These are phyloP conservation scores for Mycena crocata DNA, from an alignment of 768 basidiomycete species.

Conservation along the genomic window DNA sequence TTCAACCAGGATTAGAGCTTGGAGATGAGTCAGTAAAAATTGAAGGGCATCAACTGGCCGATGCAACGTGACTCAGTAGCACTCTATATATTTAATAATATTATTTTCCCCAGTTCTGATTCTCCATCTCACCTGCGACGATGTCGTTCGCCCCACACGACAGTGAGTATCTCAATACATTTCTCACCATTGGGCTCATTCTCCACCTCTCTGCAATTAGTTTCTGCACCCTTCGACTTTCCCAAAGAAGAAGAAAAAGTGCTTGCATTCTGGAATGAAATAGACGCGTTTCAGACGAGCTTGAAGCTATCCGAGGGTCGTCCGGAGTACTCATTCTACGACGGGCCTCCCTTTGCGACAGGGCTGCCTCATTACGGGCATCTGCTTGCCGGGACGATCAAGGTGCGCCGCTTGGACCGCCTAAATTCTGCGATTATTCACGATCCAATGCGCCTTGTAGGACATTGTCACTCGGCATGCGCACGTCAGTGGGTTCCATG, in stretches of 20 bases:
- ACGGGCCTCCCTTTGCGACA: conserved; percentile 97
- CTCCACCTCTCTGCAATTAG: conserved; percentile 49
- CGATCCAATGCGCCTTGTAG: conserved; percentile 54
- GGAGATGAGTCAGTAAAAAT: not conserved
- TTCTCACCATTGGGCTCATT: conserved; percentile 28
- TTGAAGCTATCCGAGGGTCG: conserved; percentile 92
- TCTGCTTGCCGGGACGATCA: conserved; percentile 92
- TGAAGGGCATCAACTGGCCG: not conserved
- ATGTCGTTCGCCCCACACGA: conserved; percentile 83
- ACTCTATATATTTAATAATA: conserved; percentile 11
- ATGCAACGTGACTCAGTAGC: conserved; percentile 7
- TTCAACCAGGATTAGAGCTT: not conserved
- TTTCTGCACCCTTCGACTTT: conserved; percentile 84
- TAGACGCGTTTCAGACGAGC: conserved; percentile 97
- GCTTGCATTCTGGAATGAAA: conserved; percentile 91
- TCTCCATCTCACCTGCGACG: conserved; percentile 22
- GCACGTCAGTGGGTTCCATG: conserved; percentile 91
- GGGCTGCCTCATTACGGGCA: conserved; percentile 98
- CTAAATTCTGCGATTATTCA: conserved; percentile 18
- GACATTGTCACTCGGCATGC: conserved; percentile 98
- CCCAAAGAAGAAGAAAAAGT: conserved; percentile 92
- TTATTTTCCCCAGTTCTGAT: conserved; percentile 10
- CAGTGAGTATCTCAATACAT: conserved; percentile 57
- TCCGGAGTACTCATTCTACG: conserved; percentile 95
- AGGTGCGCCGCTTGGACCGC: conserved; percentile 62